Base-by-base conservation (phyloP, 208 protist genomes). In the Jaenimonas drosophilae region DNA sequence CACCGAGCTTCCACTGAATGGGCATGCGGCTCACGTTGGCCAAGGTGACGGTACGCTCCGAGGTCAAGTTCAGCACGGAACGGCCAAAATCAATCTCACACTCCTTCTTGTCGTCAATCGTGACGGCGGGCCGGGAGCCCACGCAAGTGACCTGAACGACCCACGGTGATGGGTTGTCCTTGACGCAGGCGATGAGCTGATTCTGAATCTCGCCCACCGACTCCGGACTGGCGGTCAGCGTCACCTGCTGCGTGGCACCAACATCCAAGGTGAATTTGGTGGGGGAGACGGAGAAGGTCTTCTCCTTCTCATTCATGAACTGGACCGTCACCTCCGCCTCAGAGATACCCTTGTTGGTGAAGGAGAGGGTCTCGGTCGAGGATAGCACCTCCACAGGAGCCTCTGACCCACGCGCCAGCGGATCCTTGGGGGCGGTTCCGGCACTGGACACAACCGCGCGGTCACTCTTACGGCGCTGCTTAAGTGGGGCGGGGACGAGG, bases 101-200 rank as follows among this genome's bases (percentile, higher is more conserved):
- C 31, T 77, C 80, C 62, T 85, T 91, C 61, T 59, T 54, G 36
- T 59, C 91, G 63, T 89, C 60, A 17, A 88, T 47, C n/a, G 69
- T 72, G 17, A 96, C 51, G 2, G 64, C 64, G 16, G 95, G 95
- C 3, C 70, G 66, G 3, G 74, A 71, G 29, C 95, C 95, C 17
- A 77, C 75, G 61, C 81, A 95, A 7, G 33, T 59, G 33, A 98
- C 56, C 30, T 83, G 54, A 48, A 94, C 84, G 39, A 50, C 58
- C 69, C 89, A 91, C 32, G 92, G 91, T 39, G 71, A 60, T 17
- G 95, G 94, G 55, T 97, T 97, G 59, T 96, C 81, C 54, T 78
- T 82, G 37, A 98, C 71, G 31, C 63, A 76, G 20, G 81, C 89
- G 31, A 97, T 56, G 21, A 98, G 64, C 6, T 32, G 67, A 51